Base-by-base conservation (phyloP, 495 filamentous ascomycete genomes). In the Xylaria flabelliformis region DNA sequence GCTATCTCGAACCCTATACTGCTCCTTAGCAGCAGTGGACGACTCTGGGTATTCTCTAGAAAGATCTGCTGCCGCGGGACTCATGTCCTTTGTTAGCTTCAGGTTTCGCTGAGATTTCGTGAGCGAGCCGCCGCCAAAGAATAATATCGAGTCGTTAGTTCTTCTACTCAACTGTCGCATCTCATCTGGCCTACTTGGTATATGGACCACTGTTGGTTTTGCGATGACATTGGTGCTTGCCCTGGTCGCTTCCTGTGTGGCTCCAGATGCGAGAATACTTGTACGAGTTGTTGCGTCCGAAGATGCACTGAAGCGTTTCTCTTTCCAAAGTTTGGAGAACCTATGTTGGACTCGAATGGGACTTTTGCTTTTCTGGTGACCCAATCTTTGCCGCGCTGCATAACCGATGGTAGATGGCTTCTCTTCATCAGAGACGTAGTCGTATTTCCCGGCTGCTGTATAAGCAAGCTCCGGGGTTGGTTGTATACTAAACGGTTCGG, bases 401-500 rank as follows among this genome's bases (percentile, higher is more conserved):
- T 76, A 76, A 53, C 77, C 71, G 19, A 73, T 36, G 8, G 66
- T 19, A 32, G 74, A 73, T 12, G 71, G 66, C 19, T 63, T 69
- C 24, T 76, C 77, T 0, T 72, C 61, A 50, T 73, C 73, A 12
- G 74, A 73, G 55, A 56, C 34, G 26, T 70, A 72, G 10, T 79
- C 72, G 36, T 78, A 70, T 44, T 46, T 74, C 12, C 67, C 64
- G 29, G 17, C 34, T 56, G 46, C 69, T 3, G 69, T 74, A 53
- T 83, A 79, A 6, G 79, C 75, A 9, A 76, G 74, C 17, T 79
- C 79, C 19, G 82, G 78, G 13, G 77, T 81, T 13, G 67, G 76
- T 36, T 77, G 79, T 70, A 82, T 78, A 67, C 78, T 81, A 17
- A 69, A 74, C 1, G 72, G 44, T 50, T 75, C 76, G 26, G 65